These are phyloP conservation scores for Groenewaldozyma tartarivorans DNA, from an alignment of 805 yeast genomes.

Conservation along the genomic window DNA sequence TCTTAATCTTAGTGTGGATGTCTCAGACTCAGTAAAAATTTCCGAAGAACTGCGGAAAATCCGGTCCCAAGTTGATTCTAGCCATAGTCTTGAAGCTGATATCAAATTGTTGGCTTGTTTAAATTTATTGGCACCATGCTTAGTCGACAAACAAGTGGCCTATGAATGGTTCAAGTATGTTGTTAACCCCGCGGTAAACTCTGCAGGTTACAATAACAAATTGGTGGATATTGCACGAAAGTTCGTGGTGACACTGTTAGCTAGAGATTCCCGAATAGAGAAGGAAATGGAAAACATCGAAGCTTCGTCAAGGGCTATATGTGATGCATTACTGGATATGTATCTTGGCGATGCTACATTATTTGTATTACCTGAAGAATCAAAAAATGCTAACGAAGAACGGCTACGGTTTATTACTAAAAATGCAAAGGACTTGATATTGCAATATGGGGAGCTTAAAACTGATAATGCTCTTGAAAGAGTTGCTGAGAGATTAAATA, in stretches of 20 bases:
- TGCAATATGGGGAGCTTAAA: constrained; percentile 30
- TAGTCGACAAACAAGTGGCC: constrained; percentile 24
- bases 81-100: constrained; percentile 14
- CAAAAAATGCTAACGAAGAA: constrained; percentile 34
- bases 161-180: constrained; percentile 42
- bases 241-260: constrained; percentile 23
- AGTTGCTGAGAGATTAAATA: too few species aligned
- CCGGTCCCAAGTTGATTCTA: constrained; percentile 14
- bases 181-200: constrained; percentile 43
- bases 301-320: constrained; percentile 4
- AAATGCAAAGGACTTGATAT: constrained; percentile 35
- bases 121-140: constrained; percentile 23
- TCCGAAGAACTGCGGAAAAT: constrained; percentile 25
- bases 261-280: constrained; percentile 18
- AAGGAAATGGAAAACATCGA: constrained; percentile 10
- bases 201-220: constrained; percentile 42
- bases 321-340: constrained; percentile 18
- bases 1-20: too few species aligned
- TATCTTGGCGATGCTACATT: constrained; percentile 12
- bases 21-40: background rate
- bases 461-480: too few species aligned
- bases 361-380: constrained; percentile 12
- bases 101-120: constrained; percentile 25
- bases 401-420: constrained; percentile 38
- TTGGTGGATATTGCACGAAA: constrained; percentile 28